These are phyloP conservation scores for Pythium insidiosum DNA, from an alignment of 352 stramenopile species.

Conservation along the genomic window DNA sequence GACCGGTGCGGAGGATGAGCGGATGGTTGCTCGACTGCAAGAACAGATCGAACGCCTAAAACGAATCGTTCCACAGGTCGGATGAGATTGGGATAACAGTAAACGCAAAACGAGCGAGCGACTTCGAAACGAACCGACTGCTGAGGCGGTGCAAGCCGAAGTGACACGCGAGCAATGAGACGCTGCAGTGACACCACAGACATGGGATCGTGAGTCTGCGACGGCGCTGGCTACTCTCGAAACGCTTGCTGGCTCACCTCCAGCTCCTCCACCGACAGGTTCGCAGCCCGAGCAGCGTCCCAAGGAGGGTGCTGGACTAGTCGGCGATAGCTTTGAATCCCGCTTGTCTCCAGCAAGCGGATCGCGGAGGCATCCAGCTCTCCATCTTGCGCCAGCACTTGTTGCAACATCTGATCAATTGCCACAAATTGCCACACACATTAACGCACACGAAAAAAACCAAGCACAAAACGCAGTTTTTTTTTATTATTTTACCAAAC, in stretches of 20 bases:
- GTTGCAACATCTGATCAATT: slow-evolving; percentile 57
- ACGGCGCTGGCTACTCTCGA: neutral
- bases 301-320: slow-evolving; percentile 41
- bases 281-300: slow-evolving; percentile 53
- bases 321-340: slow-evolving; percentile 44
- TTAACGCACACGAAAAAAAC: no score
- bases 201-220: neutral
- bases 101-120: slow-evolving; percentile 1
- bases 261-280: slow-evolving; percentile 52
- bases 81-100: slow-evolving; percentile 18
- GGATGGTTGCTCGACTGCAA: slow-evolving; percentile 61
- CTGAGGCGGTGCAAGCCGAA: slow-evolving; percentile 34
- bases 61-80: no score
- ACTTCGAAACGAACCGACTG: slow-evolving; percentile 21
- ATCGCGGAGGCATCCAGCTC: slow-evolving; percentile 33
- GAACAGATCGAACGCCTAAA: slow-evolving; percentile 79
- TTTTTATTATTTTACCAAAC: no score
- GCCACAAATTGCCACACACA: no score
- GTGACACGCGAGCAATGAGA: slow-evolving; percentile 46
- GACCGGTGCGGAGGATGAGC: slow-evolving; percentile 48
- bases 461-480: no score
- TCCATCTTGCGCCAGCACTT: slow-evolving; percentile 40
- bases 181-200: slow-evolving; percentile 18
- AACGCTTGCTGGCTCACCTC: slow-evolving; percentile 29
- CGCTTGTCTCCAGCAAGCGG: slow-evolving; percentile 41